Base-by-base conservation (phyloP, 1,284 basidiomycete species). In the Puccinia novopanici region DNA sequence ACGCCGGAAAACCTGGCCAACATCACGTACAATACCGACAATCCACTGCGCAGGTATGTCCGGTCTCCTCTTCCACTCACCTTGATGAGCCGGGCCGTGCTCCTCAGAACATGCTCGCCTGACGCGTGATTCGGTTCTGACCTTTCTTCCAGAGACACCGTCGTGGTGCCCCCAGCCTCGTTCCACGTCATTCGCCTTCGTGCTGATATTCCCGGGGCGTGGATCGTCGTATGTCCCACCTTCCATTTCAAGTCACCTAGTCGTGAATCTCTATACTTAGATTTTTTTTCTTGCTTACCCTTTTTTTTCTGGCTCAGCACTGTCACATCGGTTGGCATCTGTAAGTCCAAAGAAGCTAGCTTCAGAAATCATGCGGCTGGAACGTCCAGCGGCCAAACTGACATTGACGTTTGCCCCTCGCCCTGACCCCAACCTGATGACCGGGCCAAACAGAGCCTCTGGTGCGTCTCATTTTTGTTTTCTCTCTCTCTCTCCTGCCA, bases 291-390 rank as follows among this genome's bases (percentile, higher is more conserved):
- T 59, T 30, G 19, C n/a, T n/a, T n/a, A n/a, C n/a, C 17, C 42
- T 30, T 24, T 67, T 48, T 40, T 17, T 45, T 13, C 12, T 54
- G 48, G 12, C 15, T 63, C 37, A 78, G 76, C 76, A 78, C 67
- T 78, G 76, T 59, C 76, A 78, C 42, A 78, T 78, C 27, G 76
- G 76, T 13, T 78, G 76, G 76, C 76, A 78, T 45, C 19, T 78
- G 76, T 78, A 27, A 78, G 76, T 70, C 3, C n/a, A 24, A 50
- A 4, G 15, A 71, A 34, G 27, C 24, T 27, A 2, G 0, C 42
- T 71, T 52, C 13, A 54, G 37, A 42, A 30, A n/a, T 30, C 42
- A 50, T 65, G 2, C 3, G 19, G 24, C 15, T 27, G 17, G 6
- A 50, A 17, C 30, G 13, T 12, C 8, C 13, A 50, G 8, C 45